These are phyloP conservation scores for Wickerhamiella hasegawae DNA, from an alignment of 805 yeast genomes.

Conservation along the genomic window DNA sequence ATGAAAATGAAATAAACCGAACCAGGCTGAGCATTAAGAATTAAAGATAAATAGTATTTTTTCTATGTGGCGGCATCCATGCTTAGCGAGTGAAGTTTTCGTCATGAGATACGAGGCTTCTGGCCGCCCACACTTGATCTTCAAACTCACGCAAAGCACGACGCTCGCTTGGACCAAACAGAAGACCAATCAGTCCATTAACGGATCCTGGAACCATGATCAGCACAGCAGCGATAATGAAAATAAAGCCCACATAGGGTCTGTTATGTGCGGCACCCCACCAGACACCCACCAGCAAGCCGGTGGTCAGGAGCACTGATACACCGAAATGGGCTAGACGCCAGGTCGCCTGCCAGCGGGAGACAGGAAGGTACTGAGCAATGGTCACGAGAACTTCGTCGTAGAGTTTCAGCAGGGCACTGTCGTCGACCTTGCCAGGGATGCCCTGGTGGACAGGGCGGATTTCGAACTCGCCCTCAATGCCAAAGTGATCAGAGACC, in stretches of 20 bases:
- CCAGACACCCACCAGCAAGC: constrained; percentile 36
- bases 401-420: constrained; percentile 19
- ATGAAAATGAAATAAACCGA: too few species aligned
- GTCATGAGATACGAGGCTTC: background rate
- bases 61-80: too few species aligned
- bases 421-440: background rate
- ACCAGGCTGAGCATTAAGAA: too few species aligned
- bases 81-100: too few species aligned
- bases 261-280: constrained; percentile 39
- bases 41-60: too few species aligned
- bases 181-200: constrained; percentile 60
- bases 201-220: constrained; percentile 51
- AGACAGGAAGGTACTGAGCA: constrained; percentile 33
- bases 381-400: constrained; percentile 35
- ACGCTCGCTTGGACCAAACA: constrained; percentile 68
- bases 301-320: constrained; percentile 38
- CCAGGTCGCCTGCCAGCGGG: constrained; percentile 45
- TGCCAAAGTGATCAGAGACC: constrained; percentile 84
- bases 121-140: constrained; percentile 37
- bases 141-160: constrained; percentile 66
- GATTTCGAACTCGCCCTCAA: constrained; percentile 17
- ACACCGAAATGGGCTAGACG: constrained; percentile 46
- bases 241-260: constrained; percentile 51
- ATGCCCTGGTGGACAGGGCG: background rate
- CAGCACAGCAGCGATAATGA: constrained; percentile 38